These are phyloP conservation scores for Halophytophthora polymorphica DNA, from an alignment of 352 stramenopile species.

Conservation along the genomic window DNA sequence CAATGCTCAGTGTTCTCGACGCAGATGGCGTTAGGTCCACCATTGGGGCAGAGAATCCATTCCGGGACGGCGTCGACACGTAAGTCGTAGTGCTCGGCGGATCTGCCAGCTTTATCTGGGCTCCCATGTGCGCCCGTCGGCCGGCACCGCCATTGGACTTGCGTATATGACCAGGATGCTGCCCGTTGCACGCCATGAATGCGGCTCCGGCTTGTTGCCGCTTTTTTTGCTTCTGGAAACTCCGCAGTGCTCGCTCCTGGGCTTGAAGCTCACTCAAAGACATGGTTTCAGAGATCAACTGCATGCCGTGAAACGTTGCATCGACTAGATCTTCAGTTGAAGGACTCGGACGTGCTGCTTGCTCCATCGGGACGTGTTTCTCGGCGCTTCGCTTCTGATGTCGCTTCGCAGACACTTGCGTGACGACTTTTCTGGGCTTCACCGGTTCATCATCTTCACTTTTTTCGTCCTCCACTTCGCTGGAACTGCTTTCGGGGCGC, in stretches of 20 bases:
- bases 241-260: constrained; percentile 40
- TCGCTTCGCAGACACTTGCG: neutral
- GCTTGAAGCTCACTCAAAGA: constrained; percentile 45
- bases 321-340: neutral
- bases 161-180: neutral
- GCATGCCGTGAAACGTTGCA: constrained; percentile 1
- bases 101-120: constrained; percentile 3
- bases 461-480: neutral
- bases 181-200: constrained; percentile 13
- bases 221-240: constrained; percentile 38
- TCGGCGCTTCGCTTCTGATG: constrained; percentile 5
- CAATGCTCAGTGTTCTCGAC: constrained; percentile 1
- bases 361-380: constrained; percentile 2
- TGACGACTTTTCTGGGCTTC: neutral
- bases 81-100: constrained; percentile 12
- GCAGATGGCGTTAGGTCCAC: constrained; percentile 6
- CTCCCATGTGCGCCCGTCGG: constrained; percentile 21
- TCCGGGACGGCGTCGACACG: constrained; percentile 19
- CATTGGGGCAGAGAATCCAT: constrained; percentile 16
- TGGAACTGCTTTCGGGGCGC: neutral
- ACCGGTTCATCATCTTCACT: constrained; percentile 12
- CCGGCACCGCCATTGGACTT: constrained; percentile 8
- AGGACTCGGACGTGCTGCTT: neutral
- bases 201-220: constrained; percentile 3
- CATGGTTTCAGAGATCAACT: constrained; percentile 34